phyloP scores from a whole-genome alignment of 1,284 basidiomycete species.

The Tilletia walkeri region DNA sequence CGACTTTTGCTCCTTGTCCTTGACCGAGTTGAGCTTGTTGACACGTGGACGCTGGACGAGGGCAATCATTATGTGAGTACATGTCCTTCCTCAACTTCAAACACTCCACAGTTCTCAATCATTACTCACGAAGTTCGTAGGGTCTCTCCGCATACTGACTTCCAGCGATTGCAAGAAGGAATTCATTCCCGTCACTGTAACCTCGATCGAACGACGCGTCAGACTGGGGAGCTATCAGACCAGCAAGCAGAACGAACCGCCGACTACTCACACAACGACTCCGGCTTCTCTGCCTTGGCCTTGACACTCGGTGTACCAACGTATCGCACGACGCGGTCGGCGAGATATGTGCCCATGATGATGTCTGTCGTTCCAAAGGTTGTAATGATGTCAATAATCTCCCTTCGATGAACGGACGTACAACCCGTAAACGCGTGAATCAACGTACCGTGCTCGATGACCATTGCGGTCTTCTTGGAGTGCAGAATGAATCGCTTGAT shows the following conservation, averaged over 20 bases:
- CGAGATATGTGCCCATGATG: slow-evolving; percentile 19
- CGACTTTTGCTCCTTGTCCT: slow-evolving; percentile 56
- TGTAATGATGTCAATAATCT: neutral
- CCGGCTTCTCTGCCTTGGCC: slow-evolving; percentile 48
- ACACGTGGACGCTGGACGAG: slow-evolving; percentile 39
- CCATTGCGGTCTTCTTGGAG: slow-evolving; percentile 55
- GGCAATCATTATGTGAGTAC: neutral
- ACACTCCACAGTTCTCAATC: neutral
- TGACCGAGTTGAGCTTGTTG: slow-evolving; percentile 55
- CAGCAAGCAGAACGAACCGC: too few relatives aligned
- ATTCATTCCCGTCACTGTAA: slow-evolving; percentile 53
- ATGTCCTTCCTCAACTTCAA: neutral
- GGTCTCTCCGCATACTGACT: slow-evolving; percentile 54
- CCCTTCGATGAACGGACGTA: neutral
- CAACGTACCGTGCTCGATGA: slow-evolving; percentile 51
- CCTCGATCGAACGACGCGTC: neutral
- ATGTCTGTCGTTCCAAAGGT: slow-evolving; percentile 1
- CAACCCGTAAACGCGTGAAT: neutral
- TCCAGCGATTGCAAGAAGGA: slow-evolving; percentile 51
- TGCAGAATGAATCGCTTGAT: slow-evolving; percentile 57
- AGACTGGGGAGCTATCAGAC: too few relatives aligned
- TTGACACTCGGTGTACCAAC: slow-evolving; percentile 53
- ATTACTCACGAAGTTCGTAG: slow-evolving; percentile 43
- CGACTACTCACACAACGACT: slow-evolving; percentile 32
- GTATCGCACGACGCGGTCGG: slow-evolving; percentile 53